A percentile compares a stretch with the other conserved stretches of the same genome.
phyloP scores from a whole-genome alignment of 176 grass and related monocot species.

The Secale cereale region DNA sequence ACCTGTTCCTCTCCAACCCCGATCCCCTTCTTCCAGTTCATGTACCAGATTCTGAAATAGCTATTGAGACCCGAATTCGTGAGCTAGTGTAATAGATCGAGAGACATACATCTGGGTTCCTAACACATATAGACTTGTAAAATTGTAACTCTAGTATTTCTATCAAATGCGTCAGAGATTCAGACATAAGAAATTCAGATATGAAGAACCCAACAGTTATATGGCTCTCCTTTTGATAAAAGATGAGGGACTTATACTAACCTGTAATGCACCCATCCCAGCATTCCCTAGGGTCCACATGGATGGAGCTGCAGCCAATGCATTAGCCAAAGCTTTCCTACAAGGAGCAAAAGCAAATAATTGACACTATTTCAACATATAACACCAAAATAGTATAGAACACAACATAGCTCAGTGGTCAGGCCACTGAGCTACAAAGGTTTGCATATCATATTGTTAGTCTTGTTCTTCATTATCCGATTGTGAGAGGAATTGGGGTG shows the following conservation, averaged over 20 bases:
- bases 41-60: no score
- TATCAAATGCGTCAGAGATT: background rate
- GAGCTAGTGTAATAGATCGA: no score
- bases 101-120: no score
- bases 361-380: constrained; percentile 9
- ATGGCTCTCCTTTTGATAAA: background rate
- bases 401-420: background rate
- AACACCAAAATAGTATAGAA: background rate
- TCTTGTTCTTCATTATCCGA: no score
- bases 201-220: background rate
- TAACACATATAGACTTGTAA: background rate
- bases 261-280: constrained; percentile 96
- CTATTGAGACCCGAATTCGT: no score
- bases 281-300: constrained; percentile 98
- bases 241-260: constrained; percentile 26
- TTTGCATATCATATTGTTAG: no score
- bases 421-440: no score
- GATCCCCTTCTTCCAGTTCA: no score
- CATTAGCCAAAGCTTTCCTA: constrained; percentile 98
- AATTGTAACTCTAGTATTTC: background rate
- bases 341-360: constrained; percentile 32
- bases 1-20: no score
- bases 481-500: no score
- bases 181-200: background rate
- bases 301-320: constrained; percentile 87